Percentiles rank a stretch among this genome's conserved stretches.
Evolutionary conservation across 495 filamentous ascomycete genomes (phyloP).

Genomic region (Aspergillus affinis): DNA sequence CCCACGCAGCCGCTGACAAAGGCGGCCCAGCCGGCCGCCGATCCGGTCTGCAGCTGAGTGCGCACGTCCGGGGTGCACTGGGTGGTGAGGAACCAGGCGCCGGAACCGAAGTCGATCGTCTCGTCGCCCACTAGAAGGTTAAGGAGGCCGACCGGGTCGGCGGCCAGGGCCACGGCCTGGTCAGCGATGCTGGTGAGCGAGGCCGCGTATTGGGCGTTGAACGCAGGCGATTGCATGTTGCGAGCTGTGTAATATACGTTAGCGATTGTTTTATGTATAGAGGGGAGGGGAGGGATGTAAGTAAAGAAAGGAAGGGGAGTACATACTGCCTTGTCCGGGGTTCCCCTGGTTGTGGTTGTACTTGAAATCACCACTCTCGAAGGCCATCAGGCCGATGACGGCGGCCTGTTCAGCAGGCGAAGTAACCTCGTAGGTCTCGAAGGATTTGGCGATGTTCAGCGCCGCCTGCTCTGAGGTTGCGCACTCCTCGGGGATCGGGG

Average conservation of each 20-base stretch:
- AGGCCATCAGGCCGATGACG: conserved; percentile 60
- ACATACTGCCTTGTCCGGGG: conserved; percentile 69
- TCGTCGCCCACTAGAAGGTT: conserved; percentile 57
- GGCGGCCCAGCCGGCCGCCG: conserved; percentile 53
- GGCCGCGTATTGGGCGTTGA: conserved; percentile 62
- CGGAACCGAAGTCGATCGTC: conserved; percentile 67
- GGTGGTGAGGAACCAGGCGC: conserved; percentile 70
- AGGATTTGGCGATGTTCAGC: conserved; percentile 52
- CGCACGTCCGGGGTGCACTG: conserved; percentile 56
- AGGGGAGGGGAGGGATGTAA: neutral
- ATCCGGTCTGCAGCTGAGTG: conserved; percentile 45
- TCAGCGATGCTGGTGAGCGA: conserved; percentile 50
- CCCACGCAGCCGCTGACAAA: conserved; percentile 68
- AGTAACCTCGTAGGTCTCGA: conserved; percentile 55
- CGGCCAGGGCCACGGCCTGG: conserved; percentile 34
- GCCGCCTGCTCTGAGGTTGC: conserved; percentile 63
- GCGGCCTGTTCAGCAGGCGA: conserved; percentile 60
- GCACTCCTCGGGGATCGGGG: conserved; percentile 56
- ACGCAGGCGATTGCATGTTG: conserved; percentile 70
- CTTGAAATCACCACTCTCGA: conserved; percentile 67
- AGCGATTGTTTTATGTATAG: neutral
- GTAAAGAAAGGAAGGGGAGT: neutral
- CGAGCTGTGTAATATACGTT: conserved; percentile 37
- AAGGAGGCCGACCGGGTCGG: conserved; percentile 49
- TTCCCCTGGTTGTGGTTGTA: conserved; percentile 64